Percentiles rank a stretch among this genome's conserved stretches.
Conservation (phyloP, 2,329 filamentous ascomycete species). For the Beauveria sp. region DNA sequence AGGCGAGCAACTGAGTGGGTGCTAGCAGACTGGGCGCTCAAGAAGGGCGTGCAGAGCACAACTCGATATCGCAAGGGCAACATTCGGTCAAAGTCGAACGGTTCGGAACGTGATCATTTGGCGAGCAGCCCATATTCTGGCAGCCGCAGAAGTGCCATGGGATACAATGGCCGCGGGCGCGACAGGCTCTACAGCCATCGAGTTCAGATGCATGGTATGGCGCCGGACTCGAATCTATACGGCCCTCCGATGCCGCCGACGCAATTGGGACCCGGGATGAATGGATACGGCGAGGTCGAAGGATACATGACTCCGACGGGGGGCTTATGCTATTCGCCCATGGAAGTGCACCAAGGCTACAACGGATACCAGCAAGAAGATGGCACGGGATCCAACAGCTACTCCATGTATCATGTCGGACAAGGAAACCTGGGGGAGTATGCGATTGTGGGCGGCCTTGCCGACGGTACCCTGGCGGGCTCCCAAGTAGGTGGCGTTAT, state of each 20-base stretch:
- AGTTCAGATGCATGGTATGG: background rate
- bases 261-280: background rate
- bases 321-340: background rate
- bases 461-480: background rate
- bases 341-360: background rate
- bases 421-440: background rate
- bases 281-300: background rate
- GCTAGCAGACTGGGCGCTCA: conserved; percentile 61
- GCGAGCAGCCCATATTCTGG: background rate
- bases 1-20: conserved; percentile 71
- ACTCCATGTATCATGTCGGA: background rate
- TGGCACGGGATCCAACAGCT: background rate
- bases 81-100: background rate
- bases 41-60: conserved; percentile 73
- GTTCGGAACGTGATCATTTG: background rate
- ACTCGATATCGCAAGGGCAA: conserved; percentile 60
- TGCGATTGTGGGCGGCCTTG: background rate
- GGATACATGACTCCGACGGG: background rate
- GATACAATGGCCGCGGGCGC: background rate
- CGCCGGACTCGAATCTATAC: background rate
- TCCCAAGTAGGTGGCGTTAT: background rate
- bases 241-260: background rate
- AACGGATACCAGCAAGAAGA: background rate
- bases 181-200: background rate
- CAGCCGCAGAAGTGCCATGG: background rate